These are phyloP conservation scores for Capsicum baccatum DNA, from an alignment of 257 asterid genomes.

Conservation along the genomic window DNA sequence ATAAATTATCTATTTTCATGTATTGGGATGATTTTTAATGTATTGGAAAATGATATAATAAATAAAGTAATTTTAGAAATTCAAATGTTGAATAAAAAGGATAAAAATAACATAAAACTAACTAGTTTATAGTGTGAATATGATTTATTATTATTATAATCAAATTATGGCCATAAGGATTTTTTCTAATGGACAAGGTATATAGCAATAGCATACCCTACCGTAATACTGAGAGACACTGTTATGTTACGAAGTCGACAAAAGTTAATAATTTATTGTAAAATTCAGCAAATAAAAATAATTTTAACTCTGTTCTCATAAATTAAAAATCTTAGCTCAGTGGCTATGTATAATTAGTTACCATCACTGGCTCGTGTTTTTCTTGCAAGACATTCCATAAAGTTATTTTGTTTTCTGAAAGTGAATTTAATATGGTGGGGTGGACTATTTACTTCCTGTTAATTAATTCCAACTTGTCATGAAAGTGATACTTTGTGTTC, in stretches of 20 bases:
- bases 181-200: not conserved
- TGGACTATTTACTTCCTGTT: constrained; percentile 1
- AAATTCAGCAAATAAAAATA: not conserved
- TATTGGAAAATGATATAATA: no score
- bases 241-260: no score
- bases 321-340: not conserved
- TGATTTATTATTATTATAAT: no score
- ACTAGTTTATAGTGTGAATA: no score
- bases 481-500: constrained; percentile 5
- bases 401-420: not conserved
- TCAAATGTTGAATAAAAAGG: no score
- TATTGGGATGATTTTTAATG: no score
- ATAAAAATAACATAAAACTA: no score
- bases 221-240: not conserved
- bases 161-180: no score
- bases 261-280: not conserved
- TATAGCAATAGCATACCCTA: not conserved
- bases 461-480: constrained; percentile 28
- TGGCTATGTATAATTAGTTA: not conserved
- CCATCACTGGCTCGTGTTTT: not conserved
- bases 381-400: constrained; percentile 15
- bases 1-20: no score
- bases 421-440: constrained; percentile 2
- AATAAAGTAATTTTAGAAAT: no score
- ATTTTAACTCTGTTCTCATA: not conserved